These are phyloP conservation scores for Imleria badia DNA, from an alignment of 768 basidiomycete genomes.

Conservation along the genomic window DNA sequence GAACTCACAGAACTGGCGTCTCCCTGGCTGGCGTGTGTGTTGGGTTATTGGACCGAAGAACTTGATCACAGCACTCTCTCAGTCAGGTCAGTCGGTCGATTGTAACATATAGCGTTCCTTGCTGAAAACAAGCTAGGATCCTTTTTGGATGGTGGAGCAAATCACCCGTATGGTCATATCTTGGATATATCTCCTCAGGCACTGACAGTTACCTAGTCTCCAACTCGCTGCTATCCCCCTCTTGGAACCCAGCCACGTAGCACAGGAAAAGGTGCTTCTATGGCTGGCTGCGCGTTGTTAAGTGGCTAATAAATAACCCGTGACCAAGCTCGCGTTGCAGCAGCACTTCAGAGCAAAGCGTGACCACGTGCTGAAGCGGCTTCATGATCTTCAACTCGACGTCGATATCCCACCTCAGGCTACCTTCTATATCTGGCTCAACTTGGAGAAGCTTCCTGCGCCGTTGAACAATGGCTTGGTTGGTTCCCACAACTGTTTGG, in stretches of 20 bases:
- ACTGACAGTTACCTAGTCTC: conserved; percentile 43
- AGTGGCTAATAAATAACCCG: background rate
- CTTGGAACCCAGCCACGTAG: conserved; percentile 68
- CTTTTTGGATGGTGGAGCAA: conserved; percentile 93
- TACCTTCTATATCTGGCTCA: conserved; percentile 96
- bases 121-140: conserved; percentile 46
- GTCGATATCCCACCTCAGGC: conserved; percentile 73
- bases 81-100: conserved; percentile 54
- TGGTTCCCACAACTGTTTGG: conserved; percentile 19
- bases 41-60: conserved; percentile 94
- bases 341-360: conserved; percentile 90
- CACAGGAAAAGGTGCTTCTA: conserved; percentile 59
- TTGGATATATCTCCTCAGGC: background rate
- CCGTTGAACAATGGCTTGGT: conserved; percentile 90
- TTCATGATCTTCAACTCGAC: conserved; percentile 73
- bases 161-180: conserved; percentile 69
- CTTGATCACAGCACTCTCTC: conserved; percentile 85
- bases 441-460: conserved; percentile 71
- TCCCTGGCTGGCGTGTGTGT: conserved; percentile 93
- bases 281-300: background rate
- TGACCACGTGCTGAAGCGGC: conserved; percentile 83
- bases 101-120: background rate
- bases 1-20: conserved; percentile 78
- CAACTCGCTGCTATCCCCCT: conserved; percentile 88
- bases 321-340: conserved; percentile 70